Percentiles rank a stretch among this genome's conserved stretches.
These are phyloP conservation scores for Podospora comata DNA, from an alignment of 495 filamentous ascomycete species.

Conservation along the genomic window DNA sequence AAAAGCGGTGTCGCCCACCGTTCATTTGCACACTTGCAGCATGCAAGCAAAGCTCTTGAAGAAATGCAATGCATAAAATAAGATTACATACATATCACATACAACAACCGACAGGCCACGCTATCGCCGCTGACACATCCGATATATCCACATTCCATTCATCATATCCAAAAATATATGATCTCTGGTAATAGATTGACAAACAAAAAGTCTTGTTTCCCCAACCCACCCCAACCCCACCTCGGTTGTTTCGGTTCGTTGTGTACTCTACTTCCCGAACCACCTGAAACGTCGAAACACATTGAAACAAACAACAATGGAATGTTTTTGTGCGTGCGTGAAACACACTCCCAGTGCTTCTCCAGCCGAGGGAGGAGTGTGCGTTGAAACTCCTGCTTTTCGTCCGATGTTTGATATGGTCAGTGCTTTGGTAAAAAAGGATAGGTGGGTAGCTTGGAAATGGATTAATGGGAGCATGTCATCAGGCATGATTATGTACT, in stretches of 20 bases:
- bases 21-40: background rate
- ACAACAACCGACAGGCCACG: background rate
- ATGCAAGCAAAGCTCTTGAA: background rate
- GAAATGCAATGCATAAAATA: background rate
- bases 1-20: background rate
- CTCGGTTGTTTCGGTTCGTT: background rate
- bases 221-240: background rate
- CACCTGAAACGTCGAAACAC: background rate
- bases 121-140: no score
- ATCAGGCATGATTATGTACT: no score
- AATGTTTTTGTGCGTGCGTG: background rate
- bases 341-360: background rate
- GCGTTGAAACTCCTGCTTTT: background rate
- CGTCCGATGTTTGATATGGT: background rate
- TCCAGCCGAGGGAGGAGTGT: background rate
- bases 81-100: background rate
- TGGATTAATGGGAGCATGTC: no score
- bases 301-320: background rate
- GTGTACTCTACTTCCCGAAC: background rate
- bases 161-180: slow-evolving; percentile 5
- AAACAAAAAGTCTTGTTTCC: background rate
- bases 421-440: no score
- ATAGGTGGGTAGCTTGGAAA: no score
- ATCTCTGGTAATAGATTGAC: slow-evolving; percentile 2
- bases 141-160: background rate